Evolutionary conservation across 1,139 yeast species (phyloP).

Genomic region (Pichia sp.): DNA sequence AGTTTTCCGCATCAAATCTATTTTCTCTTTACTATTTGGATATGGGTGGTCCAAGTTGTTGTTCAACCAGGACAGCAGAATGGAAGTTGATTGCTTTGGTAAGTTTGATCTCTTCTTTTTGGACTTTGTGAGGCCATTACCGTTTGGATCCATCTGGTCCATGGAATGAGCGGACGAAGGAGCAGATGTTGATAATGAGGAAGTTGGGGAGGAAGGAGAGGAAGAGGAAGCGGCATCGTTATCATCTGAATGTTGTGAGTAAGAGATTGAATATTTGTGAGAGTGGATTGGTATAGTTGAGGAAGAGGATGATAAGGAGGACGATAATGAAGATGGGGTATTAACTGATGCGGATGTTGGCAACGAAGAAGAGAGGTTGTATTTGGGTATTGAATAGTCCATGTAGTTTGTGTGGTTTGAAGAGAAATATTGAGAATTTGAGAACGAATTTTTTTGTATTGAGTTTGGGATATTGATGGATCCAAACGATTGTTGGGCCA

Average conservation of each 20-base stretch:
- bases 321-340: neutral
- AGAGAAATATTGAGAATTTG: constrained; percentile 14
- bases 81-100: constrained; percentile 86
- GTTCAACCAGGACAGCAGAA: constrained; percentile 79
- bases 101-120: constrained; percentile 48
- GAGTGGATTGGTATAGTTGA: neutral
- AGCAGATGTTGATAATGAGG: neutral
- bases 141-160: neutral
- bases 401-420: constrained; percentile 1
- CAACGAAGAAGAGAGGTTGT: neutral
- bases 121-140: neutral
- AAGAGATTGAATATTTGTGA: constrained; percentile 1
- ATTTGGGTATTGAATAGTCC: constrained; percentile 2
- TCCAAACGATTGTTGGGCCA: constrained; percentile 20
- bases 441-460: constrained; percentile 8
- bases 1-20: constrained; percentile 73
- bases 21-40: constrained; percentile 89
- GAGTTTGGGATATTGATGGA: neutral
- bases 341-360: neutral
- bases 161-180: neutral
- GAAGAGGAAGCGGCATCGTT: neutral
- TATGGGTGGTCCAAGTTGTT: constrained; percentile 90
- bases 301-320: neutral
- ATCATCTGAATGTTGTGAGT: constrained; percentile 1
- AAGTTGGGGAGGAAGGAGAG: constrained; percentile 4